Percentiles rank a stretch among this genome's conserved stretches.
These are phyloP conservation scores for Ophidiomyces ophidiicola DNA, from an alignment of 2,329 filamentous ascomycete genomes.

Conservation along the genomic window DNA sequence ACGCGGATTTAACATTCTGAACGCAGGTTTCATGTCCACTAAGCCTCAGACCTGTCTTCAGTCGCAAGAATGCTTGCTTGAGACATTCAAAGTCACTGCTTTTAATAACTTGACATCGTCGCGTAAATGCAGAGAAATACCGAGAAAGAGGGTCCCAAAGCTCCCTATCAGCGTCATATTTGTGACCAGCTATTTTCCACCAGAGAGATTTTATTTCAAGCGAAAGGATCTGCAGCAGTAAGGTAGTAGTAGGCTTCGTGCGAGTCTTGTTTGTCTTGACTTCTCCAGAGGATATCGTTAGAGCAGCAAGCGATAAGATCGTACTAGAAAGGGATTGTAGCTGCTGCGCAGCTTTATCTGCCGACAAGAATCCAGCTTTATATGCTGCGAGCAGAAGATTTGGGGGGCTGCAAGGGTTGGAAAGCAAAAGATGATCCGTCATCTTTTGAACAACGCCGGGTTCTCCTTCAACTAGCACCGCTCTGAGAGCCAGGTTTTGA, in stretches of 20 bases:
- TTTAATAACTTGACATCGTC: slow-evolving; percentile 25
- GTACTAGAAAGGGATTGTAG: slow-evolving; percentile 35
- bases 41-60: slow-evolving; percentile 24
- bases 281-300: slow-evolving; percentile 14
- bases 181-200: slow-evolving; percentile 33
- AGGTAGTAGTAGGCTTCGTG: slow-evolving; percentile 22
- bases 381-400: slow-evolving; percentile 30
- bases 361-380: slow-evolving; percentile 25
- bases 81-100: slow-evolving; percentile 28
- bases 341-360: slow-evolving; percentile 33
- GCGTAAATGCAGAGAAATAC: slow-evolving; percentile 28
- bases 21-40: slow-evolving; percentile 21
- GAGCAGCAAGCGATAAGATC: slow-evolving; percentile 26
- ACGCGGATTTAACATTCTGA: slow-evolving; percentile 16
- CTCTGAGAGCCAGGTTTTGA: slow-evolving; percentile 31
- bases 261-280: slow-evolving; percentile 11
- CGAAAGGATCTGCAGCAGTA: slow-evolving; percentile 33
- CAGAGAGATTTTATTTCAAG: slow-evolving; percentile 32
- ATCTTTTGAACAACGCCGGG: slow-evolving; percentile 24
- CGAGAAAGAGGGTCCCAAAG: slow-evolving; percentile 34
- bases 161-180: slow-evolving; percentile 32
- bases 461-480: slow-evolving; percentile 27
- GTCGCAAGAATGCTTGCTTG: slow-evolving; percentile 27
- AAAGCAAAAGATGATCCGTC: slow-evolving; percentile 23
- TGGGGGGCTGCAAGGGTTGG: slow-evolving; percentile 29